Evolutionary conservation across 306 rosid species (phyloP).

Genomic region (Cucurbita moschata): DNA sequence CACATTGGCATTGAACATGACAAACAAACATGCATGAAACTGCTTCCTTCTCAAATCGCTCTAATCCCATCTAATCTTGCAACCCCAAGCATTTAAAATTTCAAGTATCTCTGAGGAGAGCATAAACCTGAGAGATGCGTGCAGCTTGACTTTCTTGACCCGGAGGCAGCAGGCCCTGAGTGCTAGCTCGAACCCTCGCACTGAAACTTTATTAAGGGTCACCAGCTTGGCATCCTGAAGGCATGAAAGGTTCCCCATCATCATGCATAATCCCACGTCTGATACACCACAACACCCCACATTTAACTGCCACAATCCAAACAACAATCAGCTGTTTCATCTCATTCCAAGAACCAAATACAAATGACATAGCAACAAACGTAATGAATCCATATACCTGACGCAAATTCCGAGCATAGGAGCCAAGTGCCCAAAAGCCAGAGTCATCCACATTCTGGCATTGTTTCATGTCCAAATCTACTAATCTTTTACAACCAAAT

Average conservation of each 20-base stretch:
- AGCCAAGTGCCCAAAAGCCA: conserved; percentile 46
- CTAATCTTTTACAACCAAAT: conserved; percentile 36
- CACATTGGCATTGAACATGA: neutral
- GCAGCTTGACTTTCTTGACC: conserved; percentile 43
- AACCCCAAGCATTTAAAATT: conserved; percentile 29
- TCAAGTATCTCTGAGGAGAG: conserved; percentile 33
- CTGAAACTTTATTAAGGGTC: conserved; percentile 24
- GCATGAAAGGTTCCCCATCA: conserved; percentile 45
- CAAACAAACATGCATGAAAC: neutral
- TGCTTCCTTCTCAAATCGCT: neutral
- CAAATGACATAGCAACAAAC: neutral
- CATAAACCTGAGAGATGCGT: conserved; percentile 26
- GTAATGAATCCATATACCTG: conserved; percentile 26
- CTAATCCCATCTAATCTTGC: conserved; percentile 61
- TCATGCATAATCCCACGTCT: conserved; percentile 39
- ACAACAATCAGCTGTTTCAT: neutral
- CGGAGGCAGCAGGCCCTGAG: conserved; percentile 37
- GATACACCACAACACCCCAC: conserved; percentile 41
- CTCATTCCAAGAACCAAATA: neutral
- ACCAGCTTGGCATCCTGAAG: conserved; percentile 60
- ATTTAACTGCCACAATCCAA: conserved; percentile 36
- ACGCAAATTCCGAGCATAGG: conserved; percentile 35
- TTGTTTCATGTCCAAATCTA: conserved; percentile 44
- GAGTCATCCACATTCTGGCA: conserved; percentile 42
- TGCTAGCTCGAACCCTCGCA: conserved; percentile 43